phyloP scores from a whole-genome alignment of 805 yeast species.

The Metschnikowia matae region DNA sequence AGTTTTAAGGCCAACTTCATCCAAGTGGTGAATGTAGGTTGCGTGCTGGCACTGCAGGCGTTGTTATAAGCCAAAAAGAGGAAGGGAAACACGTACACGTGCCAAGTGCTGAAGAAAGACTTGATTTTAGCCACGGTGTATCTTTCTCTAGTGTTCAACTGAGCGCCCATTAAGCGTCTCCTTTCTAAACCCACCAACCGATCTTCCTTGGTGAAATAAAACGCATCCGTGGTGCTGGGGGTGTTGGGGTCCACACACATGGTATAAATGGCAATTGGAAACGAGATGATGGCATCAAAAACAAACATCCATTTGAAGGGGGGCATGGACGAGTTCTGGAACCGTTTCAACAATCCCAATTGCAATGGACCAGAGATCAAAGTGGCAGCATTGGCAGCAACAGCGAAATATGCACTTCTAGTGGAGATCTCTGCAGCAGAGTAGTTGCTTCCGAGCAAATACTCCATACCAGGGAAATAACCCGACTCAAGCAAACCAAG shows the following conservation, averaged over 20 bases:
- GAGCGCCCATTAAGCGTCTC: slow-evolving; percentile 31
- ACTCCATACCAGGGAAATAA: slow-evolving; percentile 57
- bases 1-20: slow-evolving; percentile 34
- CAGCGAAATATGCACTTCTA: slow-evolving; percentile 29
- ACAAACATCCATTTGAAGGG: slow-evolving; percentile 36
- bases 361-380: slow-evolving; percentile 34
- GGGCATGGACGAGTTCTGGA: slow-evolving; percentile 19
- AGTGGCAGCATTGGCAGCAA: slow-evolving; percentile 25
- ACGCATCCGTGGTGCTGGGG: slow-evolving; percentile 32
- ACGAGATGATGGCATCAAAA: slow-evolving; percentile 31
- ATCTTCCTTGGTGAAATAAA: slow-evolving; percentile 27
- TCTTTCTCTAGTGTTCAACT: slow-evolving; percentile 33
- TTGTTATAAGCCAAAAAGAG: slow-evolving; percentile 38
- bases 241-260: slow-evolving; percentile 32
- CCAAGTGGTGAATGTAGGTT: slow-evolving; percentile 46
- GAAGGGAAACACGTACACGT: slow-evolving; percentile 41
- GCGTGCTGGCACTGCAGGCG: slow-evolving; percentile 28
- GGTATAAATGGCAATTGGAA: slow-evolving; percentile 32
- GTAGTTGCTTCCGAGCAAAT: slow-evolving; percentile 38
- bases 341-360: slow-evolving; percentile 23
- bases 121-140: slow-evolving; percentile 40
- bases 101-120: slow-evolving; percentile 46
- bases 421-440: slow-evolving; percentile 25
- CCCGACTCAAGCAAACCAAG: slow-evolving; percentile 47
- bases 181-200: slow-evolving; percentile 44